Percentiles rank a stretch among this genome's conserved stretches.
Evolutionary conservation across 192 early-diverging fungal genomes (phyloP).

Genomic region (Ambispora gerdemannii): DNA sequence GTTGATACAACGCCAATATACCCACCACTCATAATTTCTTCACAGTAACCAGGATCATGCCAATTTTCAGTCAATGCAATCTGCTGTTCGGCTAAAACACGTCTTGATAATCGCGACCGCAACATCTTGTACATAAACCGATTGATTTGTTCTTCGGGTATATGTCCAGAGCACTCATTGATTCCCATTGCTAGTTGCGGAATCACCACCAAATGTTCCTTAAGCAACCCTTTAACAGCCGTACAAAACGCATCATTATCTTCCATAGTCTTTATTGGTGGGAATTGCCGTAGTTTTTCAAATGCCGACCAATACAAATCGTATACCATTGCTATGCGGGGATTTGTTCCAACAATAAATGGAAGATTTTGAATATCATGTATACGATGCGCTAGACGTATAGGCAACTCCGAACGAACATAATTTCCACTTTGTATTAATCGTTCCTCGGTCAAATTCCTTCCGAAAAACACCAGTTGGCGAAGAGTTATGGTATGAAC

Average conservation of each 20-base stretch:
- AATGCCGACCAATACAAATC: conserved; percentile 94
- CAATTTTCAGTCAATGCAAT: conserved; percentile 71
- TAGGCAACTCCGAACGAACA: conserved; percentile 82
- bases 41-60: conserved; percentile 41
- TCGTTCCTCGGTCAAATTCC: conserved; percentile 79
- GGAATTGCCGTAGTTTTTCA: conserved; percentile 70
- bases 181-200: conserved; percentile 88
- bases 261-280: conserved; percentile 70
- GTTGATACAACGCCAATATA: conserved; percentile 75
- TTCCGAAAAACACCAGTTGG: conserved; percentile 88
- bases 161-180: conserved; percentile 70
- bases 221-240: conserved; percentile 65
- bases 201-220: conserved; percentile 80
- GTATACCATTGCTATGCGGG: conserved; percentile 82
- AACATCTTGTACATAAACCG: conserved; percentile 90
- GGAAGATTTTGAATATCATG: conserved; percentile 90
- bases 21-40: conserved; percentile 44
- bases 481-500: conserved; percentile 81
- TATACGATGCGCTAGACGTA: conserved; percentile 89
- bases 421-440: conserved; percentile 87
- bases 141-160: conserved; percentile 65
- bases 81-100: conserved; percentile 92
- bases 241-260: conserved; percentile 83
- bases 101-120: conserved; percentile 80
- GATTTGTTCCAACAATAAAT: conserved; percentile 90